Evolutionary conservation across 768 basidiomycete genomes (phyloP), one percentile per base, ranked within the genome.

Genomic region (Jaapia argillacea): DNA sequence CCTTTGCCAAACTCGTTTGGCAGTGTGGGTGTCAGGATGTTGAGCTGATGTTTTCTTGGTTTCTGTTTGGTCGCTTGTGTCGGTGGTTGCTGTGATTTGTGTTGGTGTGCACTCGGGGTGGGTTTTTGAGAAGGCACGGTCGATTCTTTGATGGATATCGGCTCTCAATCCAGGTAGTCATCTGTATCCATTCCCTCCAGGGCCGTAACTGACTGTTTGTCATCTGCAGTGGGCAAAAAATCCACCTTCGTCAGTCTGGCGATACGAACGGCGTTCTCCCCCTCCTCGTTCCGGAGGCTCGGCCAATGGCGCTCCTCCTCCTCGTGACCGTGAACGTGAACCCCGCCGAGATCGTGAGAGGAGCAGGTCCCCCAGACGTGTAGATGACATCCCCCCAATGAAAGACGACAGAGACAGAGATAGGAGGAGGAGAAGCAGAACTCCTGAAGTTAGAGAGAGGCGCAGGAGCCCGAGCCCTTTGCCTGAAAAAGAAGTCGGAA

Each of bases 211-310:
- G 26, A 49, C 27, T 26, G 21, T 7, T n/a, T n/a, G 22, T 20
- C 24, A 14, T 12, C 26, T 38, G 12, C 41, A 84, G 82, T 85
- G 83, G 83, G 82, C 83, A 36, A 87, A 86, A 60, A 80, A 80
- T 53, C 85, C 85, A 45, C 86, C 85, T 4, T 85, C 82, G 33
- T 72, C 81, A n/a, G 77, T 81, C 31, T 88, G 85, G 85, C 81
- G 85, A 48, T 79, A 75, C 50, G 79, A 83, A 37, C 67, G 80
- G 51, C 70, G 74, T 46, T 64, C 70, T 36, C 66, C 75, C 23
- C 62, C 72, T 55, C 52, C 69, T 35, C 62, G 64, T 35, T 64
- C 66, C 13, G 60, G 68, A 27, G 70, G 69, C 40, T 54, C 60
- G 20, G 53, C 46, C 26, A 36, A 44, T 18, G 51, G 50, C 43